phyloP scores from a whole-genome alignment of 163 green algal species.

The Prototheca wickerhamii region DNA sequence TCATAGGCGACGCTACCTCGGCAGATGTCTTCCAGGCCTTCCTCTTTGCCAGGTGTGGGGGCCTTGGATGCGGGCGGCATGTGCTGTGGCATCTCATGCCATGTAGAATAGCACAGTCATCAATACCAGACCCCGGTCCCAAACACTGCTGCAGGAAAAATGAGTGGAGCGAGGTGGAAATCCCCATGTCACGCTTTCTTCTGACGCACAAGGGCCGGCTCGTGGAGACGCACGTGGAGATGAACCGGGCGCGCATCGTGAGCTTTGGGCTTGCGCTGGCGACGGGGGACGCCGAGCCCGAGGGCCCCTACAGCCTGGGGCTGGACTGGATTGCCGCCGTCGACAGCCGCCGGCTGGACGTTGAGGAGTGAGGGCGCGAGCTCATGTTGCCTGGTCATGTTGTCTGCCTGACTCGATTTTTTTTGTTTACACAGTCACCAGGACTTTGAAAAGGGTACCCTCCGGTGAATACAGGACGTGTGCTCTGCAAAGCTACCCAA shows the following conservation, averaged over 20 bases:
- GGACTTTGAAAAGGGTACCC: no score
- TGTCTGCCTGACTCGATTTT: no score
- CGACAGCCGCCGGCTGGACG: constrained; percentile 3
- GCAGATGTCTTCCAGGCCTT: constrained; percentile 59
- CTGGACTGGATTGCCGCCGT: constrained; percentile 26
- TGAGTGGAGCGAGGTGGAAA: constrained; percentile 45
- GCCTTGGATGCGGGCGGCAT: not conserved
- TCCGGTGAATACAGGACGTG: no score
- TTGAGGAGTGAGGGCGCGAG: not conserved
- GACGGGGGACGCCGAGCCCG: constrained; percentile 22
- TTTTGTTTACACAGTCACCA: no score
- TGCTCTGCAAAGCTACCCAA: not conserved
- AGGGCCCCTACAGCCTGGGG: constrained; percentile 17
- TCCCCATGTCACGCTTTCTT: constrained; percentile 48
- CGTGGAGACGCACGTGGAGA: constrained; percentile 37
- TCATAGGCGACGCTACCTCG: constrained; percentile 31
- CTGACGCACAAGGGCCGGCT: constrained; percentile 53
- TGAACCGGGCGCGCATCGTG: constrained; percentile 39
- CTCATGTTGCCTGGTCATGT: not conserved
- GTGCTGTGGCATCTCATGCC: not conserved
- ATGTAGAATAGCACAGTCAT: not conserved
- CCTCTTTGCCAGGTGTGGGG: constrained; percentile 37
- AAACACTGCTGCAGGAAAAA: constrained; percentile 29
- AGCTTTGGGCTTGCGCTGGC: constrained; percentile 42
- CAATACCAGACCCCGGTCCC: not conserved